Evolutionary conservation across 179 eudicot genomes (phyloP).

Genomic region (Amaranthus tricolor): DNA sequence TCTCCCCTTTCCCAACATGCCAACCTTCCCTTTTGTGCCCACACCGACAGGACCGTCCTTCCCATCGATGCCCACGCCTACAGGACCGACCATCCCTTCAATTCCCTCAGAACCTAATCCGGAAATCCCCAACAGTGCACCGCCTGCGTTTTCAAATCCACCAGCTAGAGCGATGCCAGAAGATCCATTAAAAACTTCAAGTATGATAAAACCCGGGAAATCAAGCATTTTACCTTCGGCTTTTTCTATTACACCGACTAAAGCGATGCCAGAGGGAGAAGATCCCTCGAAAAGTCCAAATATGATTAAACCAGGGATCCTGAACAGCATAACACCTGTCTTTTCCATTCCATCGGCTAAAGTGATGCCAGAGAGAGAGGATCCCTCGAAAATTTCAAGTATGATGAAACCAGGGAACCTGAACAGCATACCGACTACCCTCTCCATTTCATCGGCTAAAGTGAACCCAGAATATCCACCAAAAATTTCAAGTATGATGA

Average conservation of each 20-base stretch:
- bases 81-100: constrained; percentile 19
- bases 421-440: not conserved
- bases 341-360: too few species aligned
- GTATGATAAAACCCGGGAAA: not conserved
- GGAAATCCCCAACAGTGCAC: not conserved
- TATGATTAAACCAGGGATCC: not conserved
- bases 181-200: constrained; percentile 9
- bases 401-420: constrained; percentile 7
- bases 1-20: constrained; percentile 31
- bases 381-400: constrained; percentile 7
- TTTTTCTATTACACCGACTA: not conserved
- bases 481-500: not conserved
- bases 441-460: constrained; percentile 5
- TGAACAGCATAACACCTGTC: too few species aligned
- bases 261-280: not conserved
- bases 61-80: constrained; percentile 21
- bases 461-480: constrained; percentile 9
- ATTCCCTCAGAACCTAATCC: constrained; percentile 2
- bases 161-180: not conserved
- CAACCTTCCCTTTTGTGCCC: constrained; percentile 26
- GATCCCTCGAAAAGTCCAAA: not conserved
- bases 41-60: constrained; percentile 3
- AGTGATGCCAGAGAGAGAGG: not conserved
- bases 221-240: not conserved
- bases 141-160: constrained; percentile 11